Evolutionary conservation across 805 yeast genomes (phyloP).

Genomic region (Cyberlindnera americana): DNA sequence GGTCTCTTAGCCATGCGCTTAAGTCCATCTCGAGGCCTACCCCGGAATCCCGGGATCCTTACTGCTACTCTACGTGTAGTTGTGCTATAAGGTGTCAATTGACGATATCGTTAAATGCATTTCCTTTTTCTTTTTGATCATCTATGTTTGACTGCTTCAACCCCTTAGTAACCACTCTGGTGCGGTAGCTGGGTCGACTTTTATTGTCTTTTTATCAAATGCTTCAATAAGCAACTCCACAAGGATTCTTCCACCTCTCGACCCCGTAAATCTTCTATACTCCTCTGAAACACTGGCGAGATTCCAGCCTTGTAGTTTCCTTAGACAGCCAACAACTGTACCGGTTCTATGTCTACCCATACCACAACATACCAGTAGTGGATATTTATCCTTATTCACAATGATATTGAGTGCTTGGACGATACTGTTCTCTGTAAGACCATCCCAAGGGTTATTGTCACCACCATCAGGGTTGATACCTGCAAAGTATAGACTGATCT

Average conservation of each 20-base stretch:
- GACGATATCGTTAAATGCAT: too few species aligned
- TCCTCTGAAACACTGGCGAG: conserved; percentile 90
- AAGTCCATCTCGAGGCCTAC: too few species aligned
- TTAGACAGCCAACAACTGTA: conserved; percentile 88
- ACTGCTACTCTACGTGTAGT: too few species aligned
- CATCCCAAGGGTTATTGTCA: conserved; percentile 91
- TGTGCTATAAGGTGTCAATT: too few species aligned
- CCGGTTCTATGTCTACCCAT: conserved; percentile 99
- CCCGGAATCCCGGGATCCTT: too few species aligned
- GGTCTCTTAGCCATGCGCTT: too few species aligned
- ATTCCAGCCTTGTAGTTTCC: conserved; percentile 97
- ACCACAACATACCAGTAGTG: conserved; percentile 90
- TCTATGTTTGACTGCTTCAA: too few species aligned
- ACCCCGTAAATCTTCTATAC: conserved; percentile 89
- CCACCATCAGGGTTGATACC: conserved; percentile 79
- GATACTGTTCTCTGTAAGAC: conserved; percentile 78
- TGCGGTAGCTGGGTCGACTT: conserved; percentile 38
- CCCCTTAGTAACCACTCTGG: conserved; percentile 43
- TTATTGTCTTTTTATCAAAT: conserved; percentile 46
- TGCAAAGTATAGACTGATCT: conserved; percentile 75
- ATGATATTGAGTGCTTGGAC: conserved; percentile 75
- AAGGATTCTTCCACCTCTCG: conserved; percentile 85
- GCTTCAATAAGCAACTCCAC: conserved; percentile 88
- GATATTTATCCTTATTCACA: conserved; percentile 69
- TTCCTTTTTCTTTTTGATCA: too few species aligned